phyloP scores from a whole-genome alignment of 768 basidiomycete genomes.

The Leucosporidium yakuticum region DNA sequence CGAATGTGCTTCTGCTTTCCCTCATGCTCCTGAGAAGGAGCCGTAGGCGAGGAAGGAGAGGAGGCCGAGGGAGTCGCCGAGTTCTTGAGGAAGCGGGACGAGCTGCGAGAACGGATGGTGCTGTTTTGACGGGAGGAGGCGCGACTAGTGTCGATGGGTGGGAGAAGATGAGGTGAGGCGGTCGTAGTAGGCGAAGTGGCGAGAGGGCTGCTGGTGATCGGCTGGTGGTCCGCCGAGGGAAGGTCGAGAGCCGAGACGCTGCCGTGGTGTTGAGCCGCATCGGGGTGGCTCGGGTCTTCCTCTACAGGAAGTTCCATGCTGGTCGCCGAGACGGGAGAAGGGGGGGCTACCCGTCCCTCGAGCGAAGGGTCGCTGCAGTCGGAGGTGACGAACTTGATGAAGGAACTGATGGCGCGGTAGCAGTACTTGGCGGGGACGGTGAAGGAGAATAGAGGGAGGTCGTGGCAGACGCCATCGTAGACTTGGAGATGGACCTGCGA shows the following conservation, averaged over 20 bases:
- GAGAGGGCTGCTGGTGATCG: neutral
- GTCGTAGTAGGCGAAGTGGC: constrained; percentile 3
- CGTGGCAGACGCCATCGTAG: constrained; percentile 37
- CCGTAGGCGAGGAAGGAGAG: neutral
- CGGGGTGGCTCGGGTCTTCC: constrained; percentile 4
- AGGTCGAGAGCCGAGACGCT: constrained; percentile 2
- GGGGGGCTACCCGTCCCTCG: neutral
- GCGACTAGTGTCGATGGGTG: neutral
- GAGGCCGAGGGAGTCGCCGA: neutral
- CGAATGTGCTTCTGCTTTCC: constrained; percentile 1
- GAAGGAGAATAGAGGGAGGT: constrained; percentile 37
- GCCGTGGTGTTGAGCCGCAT: neutral
- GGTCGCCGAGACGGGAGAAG: neutral
- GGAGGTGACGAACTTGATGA: constrained; percentile 43
- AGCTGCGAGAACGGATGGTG: too few species aligned
- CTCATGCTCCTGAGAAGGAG: neutral
- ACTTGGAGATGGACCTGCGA: constrained; percentile 35
- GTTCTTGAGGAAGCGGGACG: neutral
- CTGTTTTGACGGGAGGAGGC: neutral
- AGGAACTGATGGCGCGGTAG: constrained; percentile 46
- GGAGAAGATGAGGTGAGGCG: neutral
- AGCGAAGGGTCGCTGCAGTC: constrained; percentile 18
- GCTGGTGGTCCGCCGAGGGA: neutral
- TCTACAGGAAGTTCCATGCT: constrained; percentile 5
- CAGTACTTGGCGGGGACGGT: constrained; percentile 44